Percentiles rank a stretch among this genome's conserved stretches.
These are phyloP conservation scores for Pseudogymnoascus sp. DNA, from an alignment of 2,329 filamentous ascomycete genomes.

Conservation along the genomic window DNA sequence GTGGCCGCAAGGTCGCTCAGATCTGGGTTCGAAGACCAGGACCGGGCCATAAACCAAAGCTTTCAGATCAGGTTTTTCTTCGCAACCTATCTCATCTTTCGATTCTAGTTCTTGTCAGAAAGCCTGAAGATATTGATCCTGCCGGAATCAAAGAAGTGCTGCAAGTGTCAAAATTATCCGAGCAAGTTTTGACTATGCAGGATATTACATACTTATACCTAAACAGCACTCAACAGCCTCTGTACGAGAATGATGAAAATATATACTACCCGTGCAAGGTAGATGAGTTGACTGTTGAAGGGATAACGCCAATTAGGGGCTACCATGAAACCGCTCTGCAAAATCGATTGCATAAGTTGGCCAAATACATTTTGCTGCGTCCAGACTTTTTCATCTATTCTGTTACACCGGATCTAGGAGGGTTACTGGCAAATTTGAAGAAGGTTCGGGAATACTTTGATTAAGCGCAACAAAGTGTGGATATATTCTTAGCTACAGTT, in stretches of 20 bases:
- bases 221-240: background rate
- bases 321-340: background rate
- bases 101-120: background rate
- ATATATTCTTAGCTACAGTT: no score
- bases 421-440: background rate
- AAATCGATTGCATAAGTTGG: background rate
- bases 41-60: background rate
- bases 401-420: background rate
- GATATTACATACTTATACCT: background rate
- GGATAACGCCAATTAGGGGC: background rate
- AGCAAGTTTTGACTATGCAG: background rate
- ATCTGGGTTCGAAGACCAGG: conserved; percentile 1
- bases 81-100: background rate
- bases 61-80: background rate
- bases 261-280: background rate
- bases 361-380: background rate
- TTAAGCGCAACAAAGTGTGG: no score
- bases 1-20: conserved; percentile 3
- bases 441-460: background rate
- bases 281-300: background rate
- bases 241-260: background rate
- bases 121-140: background rate
- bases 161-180: background rate
- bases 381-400: conserved; percentile 1
- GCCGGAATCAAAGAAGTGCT: background rate